phyloP scores from a whole-genome alignment of 768 basidiomycete species.

The Phaffia tasmanica region DNA sequence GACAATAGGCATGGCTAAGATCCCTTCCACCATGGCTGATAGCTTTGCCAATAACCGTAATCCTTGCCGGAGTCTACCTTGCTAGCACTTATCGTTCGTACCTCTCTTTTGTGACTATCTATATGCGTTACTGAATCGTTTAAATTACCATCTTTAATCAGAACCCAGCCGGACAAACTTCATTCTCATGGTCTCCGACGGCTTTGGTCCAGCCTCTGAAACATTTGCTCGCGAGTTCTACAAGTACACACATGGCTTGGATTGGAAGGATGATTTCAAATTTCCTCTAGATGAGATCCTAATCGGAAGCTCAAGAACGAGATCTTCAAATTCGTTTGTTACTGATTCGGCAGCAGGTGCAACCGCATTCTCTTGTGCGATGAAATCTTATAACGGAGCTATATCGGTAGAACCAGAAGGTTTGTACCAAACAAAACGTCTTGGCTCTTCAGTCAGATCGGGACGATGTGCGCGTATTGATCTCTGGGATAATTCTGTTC shows the following conservation, averaged over 20 bases:
- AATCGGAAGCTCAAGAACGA: conserved; percentile 29
- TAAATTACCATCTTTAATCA: too few species aligned
- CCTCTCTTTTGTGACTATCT: too few species aligned
- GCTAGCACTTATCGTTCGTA: too few species aligned
- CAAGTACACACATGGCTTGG: conserved; percentile 21
- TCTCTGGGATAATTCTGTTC: neutral
- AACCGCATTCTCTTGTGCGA: conserved; percentile 32
- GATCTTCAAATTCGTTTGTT: conserved; percentile 22
- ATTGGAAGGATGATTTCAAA: conserved; percentile 9
- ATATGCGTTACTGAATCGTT: too few species aligned
- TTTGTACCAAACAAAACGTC: neutral
- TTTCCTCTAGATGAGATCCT: conserved; percentile 31
- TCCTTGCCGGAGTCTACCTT: too few species aligned
- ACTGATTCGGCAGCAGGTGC: conserved; percentile 34
- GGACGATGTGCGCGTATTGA: too few species aligned
- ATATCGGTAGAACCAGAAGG: conserved; percentile 27
- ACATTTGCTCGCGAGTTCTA: conserved; percentile 16
- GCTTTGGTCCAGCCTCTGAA: conserved; percentile 23
- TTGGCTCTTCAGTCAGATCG: neutral
- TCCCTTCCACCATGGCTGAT: too few species aligned
- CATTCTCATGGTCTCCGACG: conserved; percentile 23
- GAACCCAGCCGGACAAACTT: conserved; percentile 1
- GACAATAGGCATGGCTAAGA: too few species aligned
- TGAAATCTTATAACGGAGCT: conserved; percentile 33
- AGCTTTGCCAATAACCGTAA: too few species aligned